Conservation (phyloP, 2,329 filamentous ascomycete genomes). For the Pseudocercospora fuligena region DNA sequence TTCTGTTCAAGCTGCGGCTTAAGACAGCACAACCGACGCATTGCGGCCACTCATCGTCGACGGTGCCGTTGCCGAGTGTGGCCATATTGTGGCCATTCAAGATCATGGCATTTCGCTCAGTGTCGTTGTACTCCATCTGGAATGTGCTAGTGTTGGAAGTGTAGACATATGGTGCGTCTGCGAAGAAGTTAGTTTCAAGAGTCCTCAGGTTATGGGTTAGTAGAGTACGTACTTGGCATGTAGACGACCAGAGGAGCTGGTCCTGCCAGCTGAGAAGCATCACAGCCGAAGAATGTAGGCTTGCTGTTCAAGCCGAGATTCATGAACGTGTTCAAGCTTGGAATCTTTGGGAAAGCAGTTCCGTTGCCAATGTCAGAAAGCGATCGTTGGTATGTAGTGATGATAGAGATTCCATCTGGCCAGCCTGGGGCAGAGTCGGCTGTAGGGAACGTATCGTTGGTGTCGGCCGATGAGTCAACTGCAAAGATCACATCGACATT, state of each 20-base stretch:
- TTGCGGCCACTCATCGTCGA: conserved; percentile 74
- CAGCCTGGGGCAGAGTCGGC: conserved; percentile 57
- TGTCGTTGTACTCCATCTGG: conserved; percentile 65
- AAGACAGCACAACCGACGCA: conserved; percentile 91
- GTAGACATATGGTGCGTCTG: conserved; percentile 62
- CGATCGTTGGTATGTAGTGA: conserved; percentile 74
- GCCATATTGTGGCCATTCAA: conserved; percentile 83
- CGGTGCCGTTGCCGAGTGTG: conserved; percentile 80
- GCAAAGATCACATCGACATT: conserved; percentile 81
- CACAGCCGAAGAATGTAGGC: conserved; percentile 78
- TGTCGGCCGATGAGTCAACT: conserved; percentile 78
- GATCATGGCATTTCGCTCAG: conserved; percentile 78
- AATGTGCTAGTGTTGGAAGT: conserved; percentile 82
- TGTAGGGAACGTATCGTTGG: conserved; percentile 44
- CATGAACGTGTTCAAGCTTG: conserved; percentile 76
- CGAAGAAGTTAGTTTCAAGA: not conserved
- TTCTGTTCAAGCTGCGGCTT: conserved; percentile 73
- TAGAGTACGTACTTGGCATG: conserved; percentile 64
- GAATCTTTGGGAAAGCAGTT: conserved; percentile 73
- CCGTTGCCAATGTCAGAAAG: conserved; percentile 65
- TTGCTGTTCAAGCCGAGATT: conserved; percentile 74
- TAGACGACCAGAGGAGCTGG: conserved; percentile 78
- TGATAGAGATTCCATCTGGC: conserved; percentile 77
- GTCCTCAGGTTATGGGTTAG: not conserved
- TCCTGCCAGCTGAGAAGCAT: conserved; percentile 65